Base-by-base conservation (phyloP, 1,284 basidiomycete species). In the Hemileia vastatrix region DNA sequence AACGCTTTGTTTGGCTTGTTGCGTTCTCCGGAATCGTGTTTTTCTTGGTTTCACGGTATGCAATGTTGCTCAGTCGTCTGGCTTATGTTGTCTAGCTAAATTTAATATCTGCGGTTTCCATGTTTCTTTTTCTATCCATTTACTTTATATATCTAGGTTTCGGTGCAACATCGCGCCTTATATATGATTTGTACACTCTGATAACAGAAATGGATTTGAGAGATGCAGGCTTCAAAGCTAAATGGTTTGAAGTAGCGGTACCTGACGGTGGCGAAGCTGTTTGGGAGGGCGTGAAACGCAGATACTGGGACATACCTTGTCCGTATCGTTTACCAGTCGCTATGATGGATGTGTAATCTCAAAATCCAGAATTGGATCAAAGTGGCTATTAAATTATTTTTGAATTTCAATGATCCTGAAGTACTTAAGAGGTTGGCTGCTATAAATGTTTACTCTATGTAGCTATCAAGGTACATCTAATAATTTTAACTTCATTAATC, bases 11-110 rank as follows among this genome's bases (percentile, higher is more conserved):
- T 62, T 53, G 53, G 55, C 24, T 32, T 62, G 11, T 21, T 62
- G 6, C 55, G 52, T 6, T 51, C 52, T 8, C 53, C 59, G 3
- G 9, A 49, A 11, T 33, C 59, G 15, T 44, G 59, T 3, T 62
- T 62, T 21, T 62, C 59, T 23, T 62, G 59, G 59, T 62, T 62
- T 48, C 59, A 62, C 50, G 59, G 59, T 62, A 3, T 11, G 58
- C 48, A n/a, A n/a, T n/a, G n/a, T n/a, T n/a, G n/a, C n/a, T n/a
- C n/a, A n/a, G n/a, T n/a, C n/a, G n/a, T n/a, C n/a, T n/a, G n/a
- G n/a, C n/a, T n/a, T n/a, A n/a, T n/a, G n/a, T n/a, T n/a, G n/a
- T n/a, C n/a, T n/a, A n/a, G n/a, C n/a, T n/a, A n/a, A n/a, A n/a
- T n/a, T n/a, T n/a, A n/a, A n/a, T n/a, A n/a, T n/a, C n/a, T n/a